These are phyloP conservation scores for Malassezia slooffiae DNA, from an alignment of 1,284 basidiomycete genomes.

Conservation along the genomic window DNA sequence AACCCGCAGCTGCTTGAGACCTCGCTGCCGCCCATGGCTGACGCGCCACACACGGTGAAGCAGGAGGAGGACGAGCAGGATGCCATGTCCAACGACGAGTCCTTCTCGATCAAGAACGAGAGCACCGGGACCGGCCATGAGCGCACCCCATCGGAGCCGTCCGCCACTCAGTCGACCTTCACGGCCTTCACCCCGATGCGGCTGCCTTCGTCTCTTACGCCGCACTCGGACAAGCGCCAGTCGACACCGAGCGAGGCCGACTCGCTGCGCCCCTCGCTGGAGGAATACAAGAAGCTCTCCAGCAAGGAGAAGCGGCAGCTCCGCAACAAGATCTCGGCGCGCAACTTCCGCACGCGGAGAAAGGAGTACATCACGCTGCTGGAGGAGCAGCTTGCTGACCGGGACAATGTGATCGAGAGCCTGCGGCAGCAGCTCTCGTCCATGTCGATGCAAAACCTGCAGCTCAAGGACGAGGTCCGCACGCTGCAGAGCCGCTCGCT, in stretches of 20 bases:
- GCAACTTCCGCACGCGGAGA: constrained; percentile 82
- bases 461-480: constrained; percentile 52
- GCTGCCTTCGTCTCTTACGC: constrained; percentile 6
- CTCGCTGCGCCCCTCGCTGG: constrained; percentile 57
- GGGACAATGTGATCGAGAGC: constrained; percentile 76
- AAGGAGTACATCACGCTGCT: constrained; percentile 92
- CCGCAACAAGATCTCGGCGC: constrained; percentile 88
- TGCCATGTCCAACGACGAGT: too few species aligned
- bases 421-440: constrained; percentile 73
- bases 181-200: constrained; percentile 15
- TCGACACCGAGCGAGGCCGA: constrained; percentile 16
- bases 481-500: constrained; percentile 57
- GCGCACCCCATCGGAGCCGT: not conserved
- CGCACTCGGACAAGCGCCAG: not conserved
- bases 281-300: constrained; percentile 88
- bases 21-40: too few species aligned
- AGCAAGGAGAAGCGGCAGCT: constrained; percentile 93
- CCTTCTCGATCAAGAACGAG: too few species aligned
- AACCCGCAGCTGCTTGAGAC: too few species aligned
- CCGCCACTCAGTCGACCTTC: constrained; percentile 6
- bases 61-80: too few species aligned
- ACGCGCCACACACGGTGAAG: too few species aligned
- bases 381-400: constrained; percentile 82
- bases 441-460: constrained; percentile 68
- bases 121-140: not conserved